Percentiles rank a stretch among this genome's conserved stretches.
Evolutionary conservation across 2,329 filamentous ascomycete species (phyloP).

Genomic region (Verticillium alfalfae): DNA sequence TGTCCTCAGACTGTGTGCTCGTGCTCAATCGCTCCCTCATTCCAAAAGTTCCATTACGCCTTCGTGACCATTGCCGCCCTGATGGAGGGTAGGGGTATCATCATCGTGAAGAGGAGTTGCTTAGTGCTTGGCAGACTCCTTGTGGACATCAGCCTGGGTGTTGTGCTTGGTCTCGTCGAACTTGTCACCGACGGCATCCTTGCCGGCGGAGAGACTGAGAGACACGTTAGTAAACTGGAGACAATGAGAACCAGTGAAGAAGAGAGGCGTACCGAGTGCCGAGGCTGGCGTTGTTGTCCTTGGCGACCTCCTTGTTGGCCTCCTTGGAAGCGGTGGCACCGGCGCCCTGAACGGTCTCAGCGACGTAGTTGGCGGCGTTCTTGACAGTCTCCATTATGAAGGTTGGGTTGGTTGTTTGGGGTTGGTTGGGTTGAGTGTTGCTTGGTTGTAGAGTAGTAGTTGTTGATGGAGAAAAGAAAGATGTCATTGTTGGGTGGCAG

Average conservation of each 20-base stretch:
- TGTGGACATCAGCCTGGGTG: slow-evolving; percentile 35
- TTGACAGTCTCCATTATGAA: slow-evolving; percentile 46
- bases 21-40: background rate
- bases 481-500: slow-evolving; percentile 3
- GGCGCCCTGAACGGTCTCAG: slow-evolving; percentile 56
- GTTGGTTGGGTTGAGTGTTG: slow-evolving; percentile 18
- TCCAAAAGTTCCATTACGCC: background rate
- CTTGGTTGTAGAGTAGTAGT: slow-evolving; percentile 12
- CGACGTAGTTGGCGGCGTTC: slow-evolving; percentile 65
- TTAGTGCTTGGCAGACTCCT: slow-evolving; percentile 18
- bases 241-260: too few relatives aligned
- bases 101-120: slow-evolving; percentile 1
- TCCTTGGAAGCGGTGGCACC: slow-evolving; percentile 57
- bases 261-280: slow-evolving; percentile 43
- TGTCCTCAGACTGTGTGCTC: background rate
- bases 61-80: slow-evolving; percentile 3
- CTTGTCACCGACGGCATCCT: slow-evolving; percentile 44
- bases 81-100: slow-evolving; percentile 7
- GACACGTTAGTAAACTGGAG: slow-evolving; percentile 16
- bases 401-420: slow-evolving; percentile 13
- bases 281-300: slow-evolving; percentile 49
- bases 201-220: slow-evolving; percentile 37
- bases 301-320: slow-evolving; percentile 64
- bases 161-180: slow-evolving; percentile 31
- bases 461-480: slow-evolving; percentile 10